These are phyloP conservation scores for Camellia japonica DNA, from an alignment of 148 eudicot genomes.

Conservation along the genomic window DNA sequence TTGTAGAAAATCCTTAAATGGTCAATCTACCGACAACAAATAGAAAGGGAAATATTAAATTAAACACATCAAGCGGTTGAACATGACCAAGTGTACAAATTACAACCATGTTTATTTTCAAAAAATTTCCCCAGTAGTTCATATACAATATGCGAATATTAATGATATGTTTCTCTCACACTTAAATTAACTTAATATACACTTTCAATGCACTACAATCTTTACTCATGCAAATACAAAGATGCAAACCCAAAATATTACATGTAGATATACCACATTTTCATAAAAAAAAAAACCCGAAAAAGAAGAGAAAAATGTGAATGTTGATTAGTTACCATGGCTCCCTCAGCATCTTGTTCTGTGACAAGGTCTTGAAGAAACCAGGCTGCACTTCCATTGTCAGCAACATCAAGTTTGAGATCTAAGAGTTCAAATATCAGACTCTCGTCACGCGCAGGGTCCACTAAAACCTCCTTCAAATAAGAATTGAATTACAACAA, in stretches of 20 bases:
- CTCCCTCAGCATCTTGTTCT: slow-evolving; percentile 86
- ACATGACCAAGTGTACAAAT: not conserved
- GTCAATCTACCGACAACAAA: not conserved
- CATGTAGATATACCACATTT: not conserved
- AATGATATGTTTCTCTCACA: not conserved
- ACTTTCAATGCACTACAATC: not conserved
- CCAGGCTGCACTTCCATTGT: slow-evolving; percentile 83
- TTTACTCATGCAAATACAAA: not conserved
- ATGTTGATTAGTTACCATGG: slow-evolving; percentile 37
- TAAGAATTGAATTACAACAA: slow-evolving; percentile 4
- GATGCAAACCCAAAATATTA: not conserved
- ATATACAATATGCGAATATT: not conserved
- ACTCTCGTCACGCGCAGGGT: slow-evolving; percentile 78
- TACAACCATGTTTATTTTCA: not conserved
- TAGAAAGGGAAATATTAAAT: not conserved
- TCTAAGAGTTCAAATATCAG: slow-evolving; percentile 75
- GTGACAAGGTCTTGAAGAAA: slow-evolving; percentile 88
- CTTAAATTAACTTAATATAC: not conserved
- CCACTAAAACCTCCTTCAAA: slow-evolving; percentile 78
- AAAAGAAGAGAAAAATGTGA: not conserved
- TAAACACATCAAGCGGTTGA: not conserved
- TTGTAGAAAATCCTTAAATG: not conserved
- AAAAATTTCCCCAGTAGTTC: not conserved
- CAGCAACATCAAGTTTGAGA: slow-evolving; percentile 69
- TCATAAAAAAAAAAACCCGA: not conserved